These are phyloP conservation scores for Trichoderma sp. DNA, from an alignment of 2,329 filamentous ascomycete species.

Conservation along the genomic window DNA sequence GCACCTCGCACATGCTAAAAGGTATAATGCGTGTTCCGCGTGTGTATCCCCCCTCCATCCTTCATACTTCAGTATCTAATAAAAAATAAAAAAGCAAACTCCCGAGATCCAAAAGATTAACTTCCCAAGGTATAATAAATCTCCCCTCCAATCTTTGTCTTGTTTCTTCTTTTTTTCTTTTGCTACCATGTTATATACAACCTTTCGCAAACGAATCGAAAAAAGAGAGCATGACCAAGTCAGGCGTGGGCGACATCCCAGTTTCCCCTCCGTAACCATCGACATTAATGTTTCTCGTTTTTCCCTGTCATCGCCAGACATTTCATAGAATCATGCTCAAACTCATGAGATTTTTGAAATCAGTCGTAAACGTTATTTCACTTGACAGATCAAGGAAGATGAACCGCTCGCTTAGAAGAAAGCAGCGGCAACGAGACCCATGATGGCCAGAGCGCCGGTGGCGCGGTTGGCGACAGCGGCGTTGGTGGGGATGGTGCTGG, in stretches of 20 bases:
- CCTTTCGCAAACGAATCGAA: neutral
- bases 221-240: neutral
- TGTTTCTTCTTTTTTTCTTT: neutral
- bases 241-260: neutral
- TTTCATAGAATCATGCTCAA: slow-evolving; percentile 14
- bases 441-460: slow-evolving; percentile 36
- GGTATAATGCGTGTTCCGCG: neutral
- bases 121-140: slow-evolving; percentile 13
- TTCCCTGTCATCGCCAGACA: neutral
- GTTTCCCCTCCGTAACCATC: neutral
- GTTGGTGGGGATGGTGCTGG: slow-evolving; percentile 27
- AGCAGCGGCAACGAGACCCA: slow-evolving; percentile 40
- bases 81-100: slow-evolving; percentile 6
- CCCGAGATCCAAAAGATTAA: neutral
- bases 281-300: slow-evolving; percentile 11
- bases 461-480: slow-evolving; percentile 32
- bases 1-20: slow-evolving; percentile 6
- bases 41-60: neutral
- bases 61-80: slow-evolving; percentile 1
- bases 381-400: neutral
- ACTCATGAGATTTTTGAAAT: slow-evolving; percentile 17
- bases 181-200: slow-evolving; percentile 12
- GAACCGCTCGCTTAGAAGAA: slow-evolving; percentile 36
- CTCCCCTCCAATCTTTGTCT: neutral
- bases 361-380: slow-evolving; percentile 5